These are phyloP conservation scores for Sphagnum contortum DNA, from an alignment of 225 moss, liverwort and hornwort species.

Conservation along the genomic window DNA sequence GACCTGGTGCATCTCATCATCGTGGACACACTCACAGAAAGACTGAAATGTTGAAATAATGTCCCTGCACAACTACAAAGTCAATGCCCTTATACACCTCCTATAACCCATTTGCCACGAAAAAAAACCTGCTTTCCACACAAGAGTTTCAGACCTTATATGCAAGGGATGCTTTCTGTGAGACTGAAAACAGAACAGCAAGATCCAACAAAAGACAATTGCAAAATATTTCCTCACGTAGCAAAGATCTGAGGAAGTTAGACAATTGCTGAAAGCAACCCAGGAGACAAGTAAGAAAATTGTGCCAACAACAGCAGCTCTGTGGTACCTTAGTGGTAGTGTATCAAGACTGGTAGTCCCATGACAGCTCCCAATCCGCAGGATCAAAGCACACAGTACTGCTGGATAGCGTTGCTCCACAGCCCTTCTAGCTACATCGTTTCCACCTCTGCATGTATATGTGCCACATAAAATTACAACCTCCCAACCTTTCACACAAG, in stretches of 20 bases:
- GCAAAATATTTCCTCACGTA: constrained; percentile 1
- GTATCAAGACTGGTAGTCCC: constrained; percentile 59
- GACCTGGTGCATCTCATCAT: constrained; percentile 96
- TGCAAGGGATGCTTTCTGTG: too few species aligned
- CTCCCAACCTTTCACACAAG: constrained; percentile 1
- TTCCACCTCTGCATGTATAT: constrained; percentile 28
- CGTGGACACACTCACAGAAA: constrained; percentile 89
- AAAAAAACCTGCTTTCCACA: too few species aligned
- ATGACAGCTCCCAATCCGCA: constrained; percentile 93
- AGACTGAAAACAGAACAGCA: constrained; percentile 1
- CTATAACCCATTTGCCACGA: too few species aligned
- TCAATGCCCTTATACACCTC: neutral
- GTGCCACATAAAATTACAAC: too few species aligned
- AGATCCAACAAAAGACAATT: constrained; percentile 5
- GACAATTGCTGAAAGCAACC: too few species aligned
- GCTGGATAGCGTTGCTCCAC: constrained; percentile 72
- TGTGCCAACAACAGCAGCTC: too few species aligned
- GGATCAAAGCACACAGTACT: constrained; percentile 80
- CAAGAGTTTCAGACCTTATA: too few species aligned
- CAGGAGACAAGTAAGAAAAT: too few species aligned
- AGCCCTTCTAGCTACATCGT: constrained; percentile 55
- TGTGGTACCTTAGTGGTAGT: constrained; percentile 63
- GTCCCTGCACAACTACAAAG: constrained; percentile 54
- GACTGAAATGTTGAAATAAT: constrained; percentile 74
- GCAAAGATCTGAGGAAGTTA: neutral